Conservation (phyloP, 345 rosid species). For the Erysimum cheiranthoides region DNA sequence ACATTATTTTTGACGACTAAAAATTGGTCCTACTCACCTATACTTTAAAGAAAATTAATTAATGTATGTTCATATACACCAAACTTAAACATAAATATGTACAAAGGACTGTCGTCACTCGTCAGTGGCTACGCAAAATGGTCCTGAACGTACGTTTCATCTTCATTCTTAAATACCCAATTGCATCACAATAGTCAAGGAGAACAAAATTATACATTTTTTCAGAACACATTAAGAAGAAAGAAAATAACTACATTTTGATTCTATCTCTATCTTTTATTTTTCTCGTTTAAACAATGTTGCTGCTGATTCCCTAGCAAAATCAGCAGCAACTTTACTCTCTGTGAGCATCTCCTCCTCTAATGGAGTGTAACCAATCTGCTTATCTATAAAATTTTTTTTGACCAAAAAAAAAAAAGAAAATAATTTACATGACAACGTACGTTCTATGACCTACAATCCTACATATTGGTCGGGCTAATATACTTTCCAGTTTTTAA, state of each 20-base stretch:
- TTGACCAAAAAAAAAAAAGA: no score
- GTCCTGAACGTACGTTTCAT: conserved; percentile 29
- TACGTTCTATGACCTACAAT: conserved; percentile 25
- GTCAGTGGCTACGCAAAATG: conserved; percentile 28
- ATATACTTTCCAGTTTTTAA: neutral
- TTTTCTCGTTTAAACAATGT: no score
- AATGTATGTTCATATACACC: neutral
- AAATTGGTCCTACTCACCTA: conserved; percentile 35
- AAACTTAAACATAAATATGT: conserved; percentile 17
- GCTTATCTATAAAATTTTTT: no score
- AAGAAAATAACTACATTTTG: neutral
- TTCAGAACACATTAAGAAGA: neutral
- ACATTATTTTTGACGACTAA: conserved; percentile 15
- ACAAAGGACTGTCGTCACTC: neutral
- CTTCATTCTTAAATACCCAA: conserved; percentile 28
- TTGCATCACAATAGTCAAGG: conserved; percentile 10
- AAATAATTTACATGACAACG: neutral
- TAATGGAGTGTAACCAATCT: no score
- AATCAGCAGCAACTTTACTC: no score
- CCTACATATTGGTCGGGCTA: conserved; percentile 31
- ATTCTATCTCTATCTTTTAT: no score
- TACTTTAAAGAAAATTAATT: conserved; percentile 22
- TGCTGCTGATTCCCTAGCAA: no score
- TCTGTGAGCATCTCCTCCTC: no score
- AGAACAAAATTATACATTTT: neutral